Evolutionary conservation across 176 grass and related monocot genomes (phyloP), one percentile per base, ranked within the genome.

Genomic region (Ananas comosus): DNA sequence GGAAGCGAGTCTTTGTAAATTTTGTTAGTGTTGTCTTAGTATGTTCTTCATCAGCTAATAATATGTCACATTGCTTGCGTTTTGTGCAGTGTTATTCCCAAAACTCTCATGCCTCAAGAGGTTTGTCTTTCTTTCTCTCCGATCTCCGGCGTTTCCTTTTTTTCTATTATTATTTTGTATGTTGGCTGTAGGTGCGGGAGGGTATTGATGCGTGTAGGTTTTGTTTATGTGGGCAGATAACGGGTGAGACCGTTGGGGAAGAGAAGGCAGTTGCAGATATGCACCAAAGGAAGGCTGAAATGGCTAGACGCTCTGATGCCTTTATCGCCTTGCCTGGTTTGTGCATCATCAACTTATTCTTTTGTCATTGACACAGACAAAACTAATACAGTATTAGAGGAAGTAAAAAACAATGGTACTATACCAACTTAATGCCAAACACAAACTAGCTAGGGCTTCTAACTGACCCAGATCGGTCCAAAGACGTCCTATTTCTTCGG

Each of bases 261-360:
- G 95, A 94, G 75, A 85, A 82, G 73, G 54, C 90, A 59, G 95
- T 99, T 19, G 90, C 90, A 23, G 90, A 88, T 78, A 99, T 99
- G 95, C 95, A 99, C 67, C 95, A 99, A 49, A 80, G 95, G 72
- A 99, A 99, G 79, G 95, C 95, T 50, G 95, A 99, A 83, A 99
- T 99, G 95, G 87, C 87, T 9, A 83, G 87, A n/a, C 95, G 83
- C n/a, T 94, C 95, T 79, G 95, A 99, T 74, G 95, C 95, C 24
- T 99, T 99, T 74, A 88, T 99, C 72, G 95, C 95, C 16, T 84
- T 99, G 22, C 95, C 95, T 48, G 95, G 95, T 99, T 72, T 75
- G 51, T 78, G 50, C 51, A 49, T 23, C 3, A 48, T 19, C 48
- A 49, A 58, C 66, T 51, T 54, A 53, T 51, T 25, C 51, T 21